These are phyloP conservation scores for Papilionanthe hybrid DNA, from an alignment of 116 monocot genomes.

Conservation along the genomic window DNA sequence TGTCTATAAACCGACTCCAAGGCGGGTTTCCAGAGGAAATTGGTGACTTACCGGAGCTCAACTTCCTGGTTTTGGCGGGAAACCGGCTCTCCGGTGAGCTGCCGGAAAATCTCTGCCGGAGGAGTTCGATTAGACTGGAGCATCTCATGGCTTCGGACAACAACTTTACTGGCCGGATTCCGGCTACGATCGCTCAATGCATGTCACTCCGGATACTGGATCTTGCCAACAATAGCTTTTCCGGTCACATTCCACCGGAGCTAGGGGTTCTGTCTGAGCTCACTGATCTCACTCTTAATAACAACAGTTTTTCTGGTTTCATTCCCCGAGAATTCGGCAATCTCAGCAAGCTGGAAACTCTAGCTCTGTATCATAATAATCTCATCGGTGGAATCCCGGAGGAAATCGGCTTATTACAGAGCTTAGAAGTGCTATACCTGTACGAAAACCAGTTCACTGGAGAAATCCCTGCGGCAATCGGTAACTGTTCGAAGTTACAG, in stretches of 20 bases:
- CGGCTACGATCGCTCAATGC: slow-evolving; percentile 40
- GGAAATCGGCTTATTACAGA: slow-evolving; percentile 38
- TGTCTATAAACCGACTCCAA: slow-evolving; percentile 61
- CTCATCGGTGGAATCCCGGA: slow-evolving; percentile 49
- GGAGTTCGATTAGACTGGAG: slow-evolving; percentile 28
- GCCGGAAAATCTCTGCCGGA: slow-evolving; percentile 45
- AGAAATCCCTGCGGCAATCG: slow-evolving; percentile 53
- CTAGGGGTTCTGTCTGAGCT: slow-evolving; percentile 57
- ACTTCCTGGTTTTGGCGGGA: slow-evolving; percentile 54
- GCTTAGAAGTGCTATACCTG: slow-evolving; percentile 62
- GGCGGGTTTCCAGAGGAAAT: slow-evolving; percentile 54
- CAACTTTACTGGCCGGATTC: slow-evolving; percentile 57
- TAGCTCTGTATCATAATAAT: slow-evolving; percentile 64
- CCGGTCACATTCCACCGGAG: slow-evolving; percentile 47
- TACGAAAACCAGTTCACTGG: slow-evolving; percentile 85
- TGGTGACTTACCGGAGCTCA: slow-evolving; percentile 32
- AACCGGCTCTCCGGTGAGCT: slow-evolving; percentile 60
- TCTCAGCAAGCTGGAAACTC: slow-evolving; percentile 46
- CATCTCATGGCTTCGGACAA: slow-evolving; percentile 66
- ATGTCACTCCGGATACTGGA: slow-evolving; percentile 45
- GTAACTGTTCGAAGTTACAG: slow-evolving; percentile 62
- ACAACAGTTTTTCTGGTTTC: slow-evolving; percentile 68
- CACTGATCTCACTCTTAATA: slow-evolving; percentile 81
- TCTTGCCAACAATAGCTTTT: slow-evolving; percentile 67
- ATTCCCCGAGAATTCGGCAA: slow-evolving; percentile 49